Base-by-base conservation (phyloP, 2,329 filamentous ascomycete species). In the Sarocladium brachiariae region DNA sequence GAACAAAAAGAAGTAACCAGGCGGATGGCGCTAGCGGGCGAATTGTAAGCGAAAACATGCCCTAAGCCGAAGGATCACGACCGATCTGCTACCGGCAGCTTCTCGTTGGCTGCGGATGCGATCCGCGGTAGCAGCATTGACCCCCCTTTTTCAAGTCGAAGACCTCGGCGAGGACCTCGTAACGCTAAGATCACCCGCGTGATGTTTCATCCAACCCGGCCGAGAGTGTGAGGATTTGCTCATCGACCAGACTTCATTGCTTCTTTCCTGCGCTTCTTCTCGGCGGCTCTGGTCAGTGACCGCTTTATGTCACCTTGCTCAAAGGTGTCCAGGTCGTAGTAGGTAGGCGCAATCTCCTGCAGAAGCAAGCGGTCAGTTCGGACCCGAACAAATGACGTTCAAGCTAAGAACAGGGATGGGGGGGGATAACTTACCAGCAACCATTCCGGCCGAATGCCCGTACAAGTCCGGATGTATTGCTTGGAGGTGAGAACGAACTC, bases 401-500 rank as follows among this genome's bases (percentile, higher is more conserved):
- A 33, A 46, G 11, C 8, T 33, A 7, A 7, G 27, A 9, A 50
- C 4, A 21, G 27, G 25, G 11, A 41, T 13, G 11, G 24, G 30
- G 41, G 60, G 25, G 23, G 45, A 19, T 45, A 13, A 61, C 85
- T 70, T 76, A 91, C 88, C 69, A 97, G 65, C 54, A 99, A 73
- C 93, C 93, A 99, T 69, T 99, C 93, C 1, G 92, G 88, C 65
- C 88, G 87, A 51, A 99, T 86, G 25, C 87, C 84, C 11, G 91
- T 97, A 45, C 96, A 89, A 0, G 89, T 96, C 52, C 95, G 82
- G 60, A 99, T 92, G 67, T 96, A 99, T 72, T 97, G 95, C 79
- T 99, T 96, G 50, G 87, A 93, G 1, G 93, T 99, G 51, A 99
- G 80, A 11, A 99, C 93, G 63, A 97, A 99, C 65, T 99, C 95